Base-by-base conservation (phyloP, 352 stramenopile genomes). In the Phytophthora tubulina region DNA sequence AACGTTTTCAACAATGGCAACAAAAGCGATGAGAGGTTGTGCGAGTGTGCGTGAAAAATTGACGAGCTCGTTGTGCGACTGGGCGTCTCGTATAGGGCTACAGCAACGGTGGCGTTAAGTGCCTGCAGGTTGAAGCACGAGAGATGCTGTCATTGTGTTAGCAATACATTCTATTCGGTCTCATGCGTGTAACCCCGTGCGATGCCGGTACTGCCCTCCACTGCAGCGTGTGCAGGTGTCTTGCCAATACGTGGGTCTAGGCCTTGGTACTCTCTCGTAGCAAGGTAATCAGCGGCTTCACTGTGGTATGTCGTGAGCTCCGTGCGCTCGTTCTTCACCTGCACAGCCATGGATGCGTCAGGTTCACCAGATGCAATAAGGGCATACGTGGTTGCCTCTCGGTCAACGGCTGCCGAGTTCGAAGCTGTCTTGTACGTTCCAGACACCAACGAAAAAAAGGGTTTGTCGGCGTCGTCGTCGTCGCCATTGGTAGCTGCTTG, bases 211-310 rank as follows among this genome's bases (percentile, higher is more conserved):
- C 78, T 84, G 9, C 91, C 91, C 42, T 81, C 70, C 32, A 96
- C 84, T 4, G 91, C 91, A 30, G 88, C 89, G 8, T 95, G 88
- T 41, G 90, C 88, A 9, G 82, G 70, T 6, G 87, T 96, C 59
- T 96, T 85, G 11, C 90, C 90, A 38, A 96, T 90, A 8, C 86
- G 79, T 4, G 88, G 84, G n/a, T 97, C 90, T 21, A 97, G 66
- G 5, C 90, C 91, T 35, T 78, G 79, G 48, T 96, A 97, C 62
- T 95, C 89, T 49, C 86, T 78, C 17, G 75, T 80, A 13, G 80
- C 76, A 30, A 96, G 51, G 62, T 90, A 95, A 62, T 95, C 87
- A 30, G 65, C 91, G 31, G 86, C 86, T 72, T 94, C 88, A 45
- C 85, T 95, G 11, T 73, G 79, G 67, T 92, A 95, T 13, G 73